Conservation (phyloP, 345 rosid genomes). For the Lumnitzera littorea region DNA sequence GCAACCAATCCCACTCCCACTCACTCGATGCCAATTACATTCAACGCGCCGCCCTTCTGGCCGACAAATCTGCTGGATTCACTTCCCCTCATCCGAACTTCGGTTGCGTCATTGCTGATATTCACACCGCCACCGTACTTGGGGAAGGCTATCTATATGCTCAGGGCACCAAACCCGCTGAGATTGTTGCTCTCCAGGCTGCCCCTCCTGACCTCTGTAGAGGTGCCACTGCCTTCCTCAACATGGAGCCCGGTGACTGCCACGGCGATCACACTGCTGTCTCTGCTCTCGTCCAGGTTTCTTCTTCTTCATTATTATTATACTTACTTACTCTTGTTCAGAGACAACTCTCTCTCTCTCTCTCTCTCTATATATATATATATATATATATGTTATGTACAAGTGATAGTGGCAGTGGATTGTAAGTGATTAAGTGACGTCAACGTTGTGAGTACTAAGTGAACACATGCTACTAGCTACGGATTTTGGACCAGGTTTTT, state of each 20-base stretch:
- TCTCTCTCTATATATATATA: no score
- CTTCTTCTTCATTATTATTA: neutral
- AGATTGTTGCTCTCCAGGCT: slow-evolving; percentile 64
- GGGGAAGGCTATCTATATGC: slow-evolving; percentile 86
- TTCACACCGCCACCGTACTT: slow-evolving; percentile 41
- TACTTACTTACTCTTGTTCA: no score
- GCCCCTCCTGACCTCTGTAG: slow-evolving; percentile 37
- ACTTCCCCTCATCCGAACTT: slow-evolving; percentile 92
- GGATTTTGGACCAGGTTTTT: no score
- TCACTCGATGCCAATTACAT: slow-evolving; percentile 44
- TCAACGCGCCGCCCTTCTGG: slow-evolving; percentile 55
- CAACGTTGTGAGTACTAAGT: no score
- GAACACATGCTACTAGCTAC: no score
- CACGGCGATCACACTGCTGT: slow-evolving; percentile 77
- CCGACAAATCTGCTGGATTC: slow-evolving; percentile 74
- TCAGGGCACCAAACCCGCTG: slow-evolving; percentile 83
- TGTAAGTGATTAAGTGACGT: no score
- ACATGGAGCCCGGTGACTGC: slow-evolving; percentile 93
- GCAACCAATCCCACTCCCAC: slow-evolving; percentile 10
- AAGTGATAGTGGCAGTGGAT: no score
- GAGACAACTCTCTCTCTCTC: no score
- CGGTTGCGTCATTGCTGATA: slow-evolving; percentile 62
- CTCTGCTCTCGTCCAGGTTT: slow-evolving; percentile 86
- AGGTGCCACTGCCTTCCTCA: slow-evolving; percentile 74
- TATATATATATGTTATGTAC: no score